Evolutionary conservation across 192 early-diverging fungal species (phyloP), one percentile per base, ranked within the genome.

Genomic region (Phycomyces blakesleeanus): DNA sequence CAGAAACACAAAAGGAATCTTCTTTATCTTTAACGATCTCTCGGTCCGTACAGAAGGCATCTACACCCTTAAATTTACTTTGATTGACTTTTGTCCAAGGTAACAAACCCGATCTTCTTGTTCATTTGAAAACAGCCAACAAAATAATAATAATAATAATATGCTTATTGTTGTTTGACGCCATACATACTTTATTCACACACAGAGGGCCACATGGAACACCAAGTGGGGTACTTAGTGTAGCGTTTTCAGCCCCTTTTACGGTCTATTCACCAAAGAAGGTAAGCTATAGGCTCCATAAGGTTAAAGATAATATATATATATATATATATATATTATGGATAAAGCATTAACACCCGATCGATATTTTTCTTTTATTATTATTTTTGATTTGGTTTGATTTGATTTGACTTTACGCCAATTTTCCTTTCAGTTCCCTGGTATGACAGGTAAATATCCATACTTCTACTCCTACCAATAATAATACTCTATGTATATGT

Each of bases 401-500:
- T n/a, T n/a, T n/a, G n/a, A n/a, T n/a, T n/a, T n/a, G n/a, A n/a
- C n/a, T n/a, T n/a, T n/a, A n/a, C n/a, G n/a, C 15, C 14, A 51
- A 27, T n/a, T 64, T 34, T 21, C 47, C 21, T 26, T 22, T 49
- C 29, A 66, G 64, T 90, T 90, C 65, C 89, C 89, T 0, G 89
- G 89, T 37, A 87, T 90, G 87, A 90, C 87, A 61, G 87, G 87
- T 89, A 80, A 60, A n/a, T n/a, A n/a, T n/a, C n/a, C n/a, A n/a
- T n/a, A n/a, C n/a, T n/a, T n/a, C n/a, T n/a, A n/a, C n/a, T n/a
- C n/a, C n/a, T n/a, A n/a, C n/a, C n/a, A n/a, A n/a, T n/a, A n/a
- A n/a, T n/a, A n/a, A n/a, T n/a, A n/a, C n/a, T n/a, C n/a, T n/a
- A n/a, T n/a, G n/a, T n/a, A n/a, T n/a, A n/a, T n/a, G n/a, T n/a